Conservation (phyloP, 805 yeast species). For the Ogataea populi-albae region DNA sequence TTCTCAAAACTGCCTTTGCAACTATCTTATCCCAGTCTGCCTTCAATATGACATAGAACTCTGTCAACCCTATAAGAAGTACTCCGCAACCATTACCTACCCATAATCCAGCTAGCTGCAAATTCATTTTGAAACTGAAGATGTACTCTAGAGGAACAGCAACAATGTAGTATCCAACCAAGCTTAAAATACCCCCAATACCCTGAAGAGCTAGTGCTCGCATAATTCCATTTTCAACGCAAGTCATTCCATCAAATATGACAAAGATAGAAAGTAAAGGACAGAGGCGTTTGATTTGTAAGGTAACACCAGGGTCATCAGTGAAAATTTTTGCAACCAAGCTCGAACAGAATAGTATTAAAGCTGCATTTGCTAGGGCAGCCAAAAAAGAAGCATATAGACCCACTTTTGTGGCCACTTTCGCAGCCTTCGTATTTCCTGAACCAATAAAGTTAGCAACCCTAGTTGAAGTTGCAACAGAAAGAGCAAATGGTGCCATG, state of each 20-base stretch:
- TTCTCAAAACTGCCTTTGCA: conserved; percentile 26
- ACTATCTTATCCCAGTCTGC: conserved; percentile 55
- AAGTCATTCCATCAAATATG: conserved; percentile 65
- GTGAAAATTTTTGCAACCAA: conserved; percentile 61
- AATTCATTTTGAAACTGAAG: conserved; percentile 48
- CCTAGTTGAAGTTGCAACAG: conserved; percentile 54
- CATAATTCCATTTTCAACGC: conserved; percentile 68
- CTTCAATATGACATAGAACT: conserved; percentile 43
- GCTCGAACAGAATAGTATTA: conserved; percentile 44
- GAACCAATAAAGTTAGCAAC: conserved; percentile 54
- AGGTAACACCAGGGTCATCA: conserved; percentile 54
- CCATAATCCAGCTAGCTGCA: conserved; percentile 68
- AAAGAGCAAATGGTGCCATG: conserved; percentile 57
- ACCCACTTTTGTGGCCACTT: conserved; percentile 42
- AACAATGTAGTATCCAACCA: conserved; percentile 65
- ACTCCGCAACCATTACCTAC: conserved; percentile 67
- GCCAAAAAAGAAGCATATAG: conserved; percentile 34
- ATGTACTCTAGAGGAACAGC: conserved; percentile 66
- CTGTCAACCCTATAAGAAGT: conserved; percentile 48
- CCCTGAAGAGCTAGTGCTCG: conserved; percentile 76
- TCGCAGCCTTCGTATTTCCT: conserved; percentile 29
- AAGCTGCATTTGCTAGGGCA: conserved; percentile 39
- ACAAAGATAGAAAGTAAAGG: conserved; percentile 68
- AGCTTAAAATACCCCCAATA: conserved; percentile 67
- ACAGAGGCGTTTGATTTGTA: conserved; percentile 50